Evolutionary conservation across 805 yeast species (phyloP), one percentile per base, ranked within the genome.

Genomic region (Saccharomycopsis sp.): DNA sequence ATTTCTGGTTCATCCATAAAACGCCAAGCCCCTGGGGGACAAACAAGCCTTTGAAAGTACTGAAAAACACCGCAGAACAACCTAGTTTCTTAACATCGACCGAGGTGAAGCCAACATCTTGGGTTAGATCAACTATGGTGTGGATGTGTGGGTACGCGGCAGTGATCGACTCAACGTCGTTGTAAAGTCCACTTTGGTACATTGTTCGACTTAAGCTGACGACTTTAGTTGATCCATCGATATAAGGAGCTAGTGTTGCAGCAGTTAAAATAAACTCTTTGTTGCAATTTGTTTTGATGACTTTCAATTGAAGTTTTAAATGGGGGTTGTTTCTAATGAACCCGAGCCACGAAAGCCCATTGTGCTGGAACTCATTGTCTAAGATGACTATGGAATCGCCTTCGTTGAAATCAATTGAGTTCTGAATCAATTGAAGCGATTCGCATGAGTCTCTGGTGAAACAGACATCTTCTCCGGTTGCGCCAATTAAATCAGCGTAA

Each of bases 311-410:
- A 7, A 45, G 24, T 16, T 45, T 38, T 1, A 47, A 21, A 21
- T 40, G 41, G n/a, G 51, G 48, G 39, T 43, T 36, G n/a, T 32
- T 35, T 20, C n/a, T 34, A 11, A 28, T 31, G n/a, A 44, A 38
- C 2, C 47, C 51, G 4, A 46, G 19, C 52, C 52, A 49, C 17
- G 47, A 40, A 13, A 46, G 37, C 17, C 39, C 39, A 38, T 49
- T 47, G 19, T 49, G 50, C 33, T 47, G 52, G 44, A 46, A 47
- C 29, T 49, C 52, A 20, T 47, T 44, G 36, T 49, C 52, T 24
- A 49, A 34, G 11, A 49, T 35, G 9, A 49, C 23, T 19, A 49
- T 35, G 23, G 47, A 37, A 24, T 49, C 52, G 9, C 52, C 52
- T 23, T 43, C 28, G 3, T 14, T 16, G 31, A 43, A 46, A n/a